Conservation (phyloP, 2,329 filamentous ascomycete species). For the Exophiala phaeomuriformis region DNA sequence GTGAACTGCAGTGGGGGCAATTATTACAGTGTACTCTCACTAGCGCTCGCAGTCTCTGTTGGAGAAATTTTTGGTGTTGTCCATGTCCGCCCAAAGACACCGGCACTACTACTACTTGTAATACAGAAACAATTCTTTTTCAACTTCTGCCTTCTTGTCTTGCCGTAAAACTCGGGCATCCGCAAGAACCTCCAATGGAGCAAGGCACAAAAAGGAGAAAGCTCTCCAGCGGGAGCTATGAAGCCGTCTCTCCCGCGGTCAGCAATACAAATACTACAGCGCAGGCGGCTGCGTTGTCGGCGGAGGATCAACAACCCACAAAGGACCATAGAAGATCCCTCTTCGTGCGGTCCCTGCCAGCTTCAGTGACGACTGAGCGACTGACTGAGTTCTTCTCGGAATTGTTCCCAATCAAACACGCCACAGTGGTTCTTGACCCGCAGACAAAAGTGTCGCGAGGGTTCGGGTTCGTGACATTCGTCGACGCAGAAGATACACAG, state of each 20-base stretch:
- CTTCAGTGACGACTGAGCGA: conserved; percentile 68
- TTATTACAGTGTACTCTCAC: too few species aligned
- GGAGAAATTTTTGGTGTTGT: too few species aligned
- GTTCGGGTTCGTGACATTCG: conserved; percentile 95
- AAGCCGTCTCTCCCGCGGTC: conserved; percentile 30
- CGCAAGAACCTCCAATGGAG: conserved; percentile 26
- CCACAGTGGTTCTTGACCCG: conserved; percentile 81
- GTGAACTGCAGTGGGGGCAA: too few species aligned
- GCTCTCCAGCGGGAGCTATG: conserved; percentile 29
- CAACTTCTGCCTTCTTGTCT: too few species aligned
- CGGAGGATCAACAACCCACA: not conserved
- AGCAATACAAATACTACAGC: conserved; percentile 16
- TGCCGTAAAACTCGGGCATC: too few species aligned
- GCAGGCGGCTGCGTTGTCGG: too few species aligned
- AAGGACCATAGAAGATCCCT: conserved; percentile 55
- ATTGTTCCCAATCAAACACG: conserved; percentile 90
- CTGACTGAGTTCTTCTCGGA: conserved; percentile 88
- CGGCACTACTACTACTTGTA: too few species aligned
- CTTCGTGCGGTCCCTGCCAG: conserved; percentile 81
- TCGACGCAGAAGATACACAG: conserved; percentile 82
- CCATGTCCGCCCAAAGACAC: too few species aligned
- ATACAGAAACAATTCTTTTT: too few species aligned
- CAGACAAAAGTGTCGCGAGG: conserved; percentile 81
- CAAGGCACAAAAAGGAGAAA: conserved; percentile 35
- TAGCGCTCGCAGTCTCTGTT: too few species aligned